A percentile compares a stretch with the other conserved stretches of the same genome.
Conservation (phyloP, 2,329 filamentous ascomycete species). For the Neonectria magnoliae region DNA sequence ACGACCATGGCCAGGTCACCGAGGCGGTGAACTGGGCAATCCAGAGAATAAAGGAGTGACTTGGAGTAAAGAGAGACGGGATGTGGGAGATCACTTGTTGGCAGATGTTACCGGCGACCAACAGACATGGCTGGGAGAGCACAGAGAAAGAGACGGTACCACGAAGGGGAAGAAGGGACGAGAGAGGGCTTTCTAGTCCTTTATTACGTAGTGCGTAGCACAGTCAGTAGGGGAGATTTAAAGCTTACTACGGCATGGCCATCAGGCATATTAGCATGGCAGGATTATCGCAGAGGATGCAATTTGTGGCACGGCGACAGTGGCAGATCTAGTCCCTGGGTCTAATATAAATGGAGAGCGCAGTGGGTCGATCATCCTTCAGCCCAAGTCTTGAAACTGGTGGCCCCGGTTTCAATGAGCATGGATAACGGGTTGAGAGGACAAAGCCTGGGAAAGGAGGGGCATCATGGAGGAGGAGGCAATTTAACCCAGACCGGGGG, state of each 20-base stretch:
- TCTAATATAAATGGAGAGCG: slow-evolving; percentile 34
- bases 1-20: slow-evolving; percentile 39
- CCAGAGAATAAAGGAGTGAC: slow-evolving; percentile 33
- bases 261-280: neutral
- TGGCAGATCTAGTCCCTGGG: slow-evolving; percentile 30
- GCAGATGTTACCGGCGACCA: slow-evolving; percentile 32
- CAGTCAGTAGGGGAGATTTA: slow-evolving; percentile 36
- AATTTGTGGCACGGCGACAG: slow-evolving; percentile 27
- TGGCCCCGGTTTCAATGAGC: slow-evolving; percentile 28
- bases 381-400: slow-evolving; percentile 38
- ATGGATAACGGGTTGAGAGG: slow-evolving; percentile 12
- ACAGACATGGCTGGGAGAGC: slow-evolving; percentile 30
- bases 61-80: slow-evolving; percentile 35
- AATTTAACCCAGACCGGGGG: slow-evolving; percentile 21
- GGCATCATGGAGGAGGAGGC: slow-evolving; percentile 10
- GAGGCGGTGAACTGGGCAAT: slow-evolving; percentile 16
- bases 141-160: slow-evolving; percentile 9
- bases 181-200: neutral
- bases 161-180: slow-evolving; percentile 3
- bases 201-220: neutral
- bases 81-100: slow-evolving; percentile 8
- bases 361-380: slow-evolving; percentile 33
- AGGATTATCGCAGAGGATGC: slow-evolving; percentile 14
- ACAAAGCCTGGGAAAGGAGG: neutral
- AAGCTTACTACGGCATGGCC: slow-evolving; percentile 17